These are phyloP conservation scores for Colletotrichum viniferum DNA, from an alignment of 2,329 filamentous ascomycete species.

Conservation along the genomic window DNA sequence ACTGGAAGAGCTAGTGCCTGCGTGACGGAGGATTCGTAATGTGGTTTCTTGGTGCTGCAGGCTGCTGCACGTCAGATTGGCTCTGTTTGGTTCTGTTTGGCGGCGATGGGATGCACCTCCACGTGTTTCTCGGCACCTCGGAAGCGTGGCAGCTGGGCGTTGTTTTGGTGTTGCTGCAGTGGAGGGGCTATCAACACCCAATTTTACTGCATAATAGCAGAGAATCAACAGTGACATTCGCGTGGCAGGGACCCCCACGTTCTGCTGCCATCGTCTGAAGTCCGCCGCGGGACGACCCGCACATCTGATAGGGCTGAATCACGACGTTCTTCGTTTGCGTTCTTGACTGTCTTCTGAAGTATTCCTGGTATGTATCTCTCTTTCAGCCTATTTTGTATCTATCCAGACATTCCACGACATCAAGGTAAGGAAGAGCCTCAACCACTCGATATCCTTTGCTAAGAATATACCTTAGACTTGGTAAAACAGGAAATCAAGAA, in stretches of 20 bases:
- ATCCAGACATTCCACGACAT: neutral
- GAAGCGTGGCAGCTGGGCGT: neutral
- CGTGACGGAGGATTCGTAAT: constrained; percentile 12
- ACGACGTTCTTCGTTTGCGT: neutral
- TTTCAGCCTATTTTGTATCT: rapidly evolving
- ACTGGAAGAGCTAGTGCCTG: neutral
- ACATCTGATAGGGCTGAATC: constrained; percentile 8
- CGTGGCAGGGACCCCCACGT: neutral
- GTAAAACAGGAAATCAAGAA: too few species aligned
- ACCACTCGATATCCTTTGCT: too few species aligned
- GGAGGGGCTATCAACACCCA: neutral
- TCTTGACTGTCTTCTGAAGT: neutral
- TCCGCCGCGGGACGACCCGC: constrained; percentile 12
- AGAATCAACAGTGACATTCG: neutral
- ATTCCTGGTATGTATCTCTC: neutral
- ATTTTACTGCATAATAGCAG: neutral
- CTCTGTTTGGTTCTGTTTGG: neutral
- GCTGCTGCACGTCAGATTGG: constrained; percentile 18
- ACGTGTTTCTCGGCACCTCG: constrained; percentile 2
- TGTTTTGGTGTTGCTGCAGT: neutral
- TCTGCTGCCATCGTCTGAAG: neutral
- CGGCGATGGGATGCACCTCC: neutral
- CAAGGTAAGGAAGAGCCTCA: neutral
- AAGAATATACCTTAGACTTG: neutral
- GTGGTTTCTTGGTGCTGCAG: constrained; percentile 1